Conservation (phyloP, 345 rosid species). For the Gossypium rotundifolium region DNA sequence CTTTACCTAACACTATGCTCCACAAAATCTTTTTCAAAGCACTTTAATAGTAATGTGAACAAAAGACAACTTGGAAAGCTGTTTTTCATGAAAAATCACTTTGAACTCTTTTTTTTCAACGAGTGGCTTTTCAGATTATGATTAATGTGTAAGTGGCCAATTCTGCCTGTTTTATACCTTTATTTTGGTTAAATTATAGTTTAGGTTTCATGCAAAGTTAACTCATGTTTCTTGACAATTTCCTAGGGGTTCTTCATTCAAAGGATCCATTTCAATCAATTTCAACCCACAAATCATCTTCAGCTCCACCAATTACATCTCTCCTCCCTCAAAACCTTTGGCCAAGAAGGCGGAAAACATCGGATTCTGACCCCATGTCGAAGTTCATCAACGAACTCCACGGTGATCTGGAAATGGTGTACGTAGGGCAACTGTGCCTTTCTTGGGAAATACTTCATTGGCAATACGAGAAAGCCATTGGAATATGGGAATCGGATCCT, state of each 20-base stretch:
- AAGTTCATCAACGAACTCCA: conserved; percentile 57
- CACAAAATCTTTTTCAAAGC: not conserved
- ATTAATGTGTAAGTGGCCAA: conserved; percentile 4
- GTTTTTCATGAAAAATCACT: not conserved
- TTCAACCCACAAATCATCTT: conserved; percentile 31
- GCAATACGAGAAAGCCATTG: conserved; percentile 77
- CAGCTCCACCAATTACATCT: conserved; percentile 32
- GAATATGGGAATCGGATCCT: conserved; percentile 68
- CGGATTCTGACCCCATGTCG: conserved; percentile 44
- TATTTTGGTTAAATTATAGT: conserved; percentile 2
- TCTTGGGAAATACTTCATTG: conserved; percentile 97
- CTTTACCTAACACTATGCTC: conserved; percentile 37
- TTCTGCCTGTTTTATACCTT: not conserved
- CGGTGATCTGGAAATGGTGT: conserved; percentile 67
- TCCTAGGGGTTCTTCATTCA: conserved; percentile 59
- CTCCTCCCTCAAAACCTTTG: conserved; percentile 46
- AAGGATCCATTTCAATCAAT: conserved; percentile 52
- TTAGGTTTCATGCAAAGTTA: conserved; percentile 7
- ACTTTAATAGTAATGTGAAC: not conserved
- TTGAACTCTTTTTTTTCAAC: too few relatives aligned
- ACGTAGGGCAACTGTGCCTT: conserved; percentile 95
- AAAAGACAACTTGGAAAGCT: not conserved
- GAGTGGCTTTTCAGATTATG: not conserved
- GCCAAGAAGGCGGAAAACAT: conserved; percentile 40
- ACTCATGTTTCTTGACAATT: conserved; percentile 13